Evolutionary conservation across 2,329 filamentous ascomycete species (phyloP).

Genomic region (Apiospora sp.): DNA sequence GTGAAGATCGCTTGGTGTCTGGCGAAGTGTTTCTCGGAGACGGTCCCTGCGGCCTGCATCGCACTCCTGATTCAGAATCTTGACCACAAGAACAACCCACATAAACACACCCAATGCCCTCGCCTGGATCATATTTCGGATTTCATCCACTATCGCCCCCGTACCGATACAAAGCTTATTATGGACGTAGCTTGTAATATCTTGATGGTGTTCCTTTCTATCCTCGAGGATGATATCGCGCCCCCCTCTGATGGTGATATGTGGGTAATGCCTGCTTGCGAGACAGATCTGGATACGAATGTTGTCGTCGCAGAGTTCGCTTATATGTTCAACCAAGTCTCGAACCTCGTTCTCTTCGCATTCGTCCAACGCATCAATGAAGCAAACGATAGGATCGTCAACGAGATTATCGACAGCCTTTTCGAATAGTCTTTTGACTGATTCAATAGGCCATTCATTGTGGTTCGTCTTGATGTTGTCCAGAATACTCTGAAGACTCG

Average conservation of each 20-base stretch:
- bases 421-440: conserved; percentile 37
- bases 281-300: conserved; percentile 46
- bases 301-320: conserved; percentile 46
- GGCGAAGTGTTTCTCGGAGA: conserved; percentile 39
- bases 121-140: too few relatives aligned
- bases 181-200: background rate
- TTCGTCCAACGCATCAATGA: conserved; percentile 54
- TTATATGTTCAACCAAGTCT: conserved; percentile 53
- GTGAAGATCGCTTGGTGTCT: conserved; percentile 49
- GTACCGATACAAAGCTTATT: too few relatives aligned
- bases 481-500: conserved; percentile 45
- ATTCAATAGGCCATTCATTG: conserved; percentile 25
- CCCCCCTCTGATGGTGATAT: conserved; percentile 44
- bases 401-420: too few relatives aligned
- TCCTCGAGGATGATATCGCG: conserved; percentile 44
- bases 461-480: conserved; percentile 29
- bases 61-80: conserved; percentile 47
- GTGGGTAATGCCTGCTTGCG: conserved; percentile 46
- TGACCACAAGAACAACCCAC: conserved; percentile 37
- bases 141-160: too few relatives aligned
- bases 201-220: conserved; percentile 38
- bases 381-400: conserved; percentile 30
- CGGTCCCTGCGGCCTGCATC: conserved; percentile 34
- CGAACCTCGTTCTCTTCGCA: conserved; percentile 51
- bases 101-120: conserved; percentile 9